Percentiles rank a stretch among this genome's conserved stretches.
Conservation (phyloP, 306 rosid species). For the Citrullus amarus region DNA sequence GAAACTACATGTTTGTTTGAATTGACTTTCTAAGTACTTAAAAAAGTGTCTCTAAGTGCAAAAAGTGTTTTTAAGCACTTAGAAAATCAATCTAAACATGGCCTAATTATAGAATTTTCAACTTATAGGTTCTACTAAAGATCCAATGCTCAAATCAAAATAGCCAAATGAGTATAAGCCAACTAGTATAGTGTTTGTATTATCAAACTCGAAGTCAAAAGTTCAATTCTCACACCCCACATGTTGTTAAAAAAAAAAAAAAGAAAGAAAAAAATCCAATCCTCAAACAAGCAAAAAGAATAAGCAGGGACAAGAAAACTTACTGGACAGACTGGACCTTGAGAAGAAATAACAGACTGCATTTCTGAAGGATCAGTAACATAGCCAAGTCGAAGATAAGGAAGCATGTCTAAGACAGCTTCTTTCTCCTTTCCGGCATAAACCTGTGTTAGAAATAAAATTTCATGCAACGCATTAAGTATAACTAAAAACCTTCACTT, state of each 20-base stretch:
- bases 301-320: constrained; percentile 21
- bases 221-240: no score
- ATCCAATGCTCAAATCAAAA: neutral
- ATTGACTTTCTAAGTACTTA: no score
- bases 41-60: no score
- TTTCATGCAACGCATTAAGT: constrained; percentile 4
- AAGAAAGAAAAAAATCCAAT: no score
- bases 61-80: neutral
- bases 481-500: constrained; percentile 1
- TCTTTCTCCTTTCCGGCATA: constrained; percentile 72
- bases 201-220: no score
- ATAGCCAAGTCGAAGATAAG: constrained; percentile 82
- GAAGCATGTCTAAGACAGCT: constrained; percentile 75
- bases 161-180: no score
- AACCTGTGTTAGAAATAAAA: constrained; percentile 37
- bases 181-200: no score
- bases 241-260: no score
- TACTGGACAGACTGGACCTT: constrained; percentile 93
- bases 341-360: constrained; percentile 92
- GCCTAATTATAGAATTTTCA: neutral
- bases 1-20: no score
- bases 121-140: neutral
- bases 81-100: neutral
- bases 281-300: neutral
- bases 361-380: constrained; percentile 93